Conservation (phyloP, 441 rosid genomes). For the Syzygium malaccense region DNA sequence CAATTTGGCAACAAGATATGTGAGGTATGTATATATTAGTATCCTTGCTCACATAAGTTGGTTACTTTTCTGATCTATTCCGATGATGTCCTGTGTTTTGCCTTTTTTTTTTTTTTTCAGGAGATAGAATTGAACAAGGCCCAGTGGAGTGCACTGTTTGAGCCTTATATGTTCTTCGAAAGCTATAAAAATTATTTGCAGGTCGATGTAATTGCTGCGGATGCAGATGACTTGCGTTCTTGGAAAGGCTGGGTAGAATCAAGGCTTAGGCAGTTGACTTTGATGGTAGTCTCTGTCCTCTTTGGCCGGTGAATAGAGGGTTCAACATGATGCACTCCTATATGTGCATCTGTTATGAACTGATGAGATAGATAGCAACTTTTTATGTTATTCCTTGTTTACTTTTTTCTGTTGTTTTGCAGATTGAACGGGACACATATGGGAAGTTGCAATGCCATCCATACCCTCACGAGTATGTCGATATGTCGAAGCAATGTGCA, state of each 20-base stretch:
- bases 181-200: conserved; percentile 64
- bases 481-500: conserved; percentile 35
- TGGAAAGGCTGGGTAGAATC: conserved; percentile 89
- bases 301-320: not conserved
- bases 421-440: conserved; percentile 65
- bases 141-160: conserved; percentile 51
- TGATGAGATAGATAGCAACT: not conserved
- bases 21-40: conserved; percentile 25
- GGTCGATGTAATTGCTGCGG: conserved; percentile 47
- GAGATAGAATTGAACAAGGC: conserved; percentile 49
- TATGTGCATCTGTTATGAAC: not conserved
- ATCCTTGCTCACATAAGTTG: not conserved
- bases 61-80: not conserved
- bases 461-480: conserved; percentile 42
- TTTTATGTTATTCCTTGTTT: not conserved
- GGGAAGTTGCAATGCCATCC: conserved; percentile 76
- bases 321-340: not conserved
- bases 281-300: conserved; percentile 33
- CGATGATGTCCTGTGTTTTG: not conserved
- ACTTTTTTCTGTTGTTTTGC: conserved; percentile 3
- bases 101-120: conserved; percentile 18
- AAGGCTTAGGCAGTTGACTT: conserved; percentile 55
- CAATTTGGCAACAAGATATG: conserved; percentile 50
- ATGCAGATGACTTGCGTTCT: conserved; percentile 49
- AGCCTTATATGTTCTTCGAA: conserved; percentile 58